These are phyloP conservation scores for Pleurotus giganteus DNA, from an alignment of 768 basidiomycete genomes.

Conservation along the genomic window DNA sequence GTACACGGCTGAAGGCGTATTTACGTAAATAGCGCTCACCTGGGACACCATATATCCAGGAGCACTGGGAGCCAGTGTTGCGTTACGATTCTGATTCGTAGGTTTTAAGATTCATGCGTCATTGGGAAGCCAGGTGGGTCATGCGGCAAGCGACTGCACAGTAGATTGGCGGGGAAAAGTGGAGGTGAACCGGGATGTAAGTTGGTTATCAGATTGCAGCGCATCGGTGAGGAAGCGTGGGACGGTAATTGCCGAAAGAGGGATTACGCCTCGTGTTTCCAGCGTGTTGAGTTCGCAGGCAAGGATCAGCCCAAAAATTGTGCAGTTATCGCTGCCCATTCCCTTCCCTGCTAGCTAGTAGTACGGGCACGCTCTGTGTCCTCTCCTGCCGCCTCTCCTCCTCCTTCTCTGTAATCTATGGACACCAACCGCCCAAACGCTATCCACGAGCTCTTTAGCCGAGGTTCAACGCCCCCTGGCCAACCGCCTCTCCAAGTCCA, in stretches of 20 bases:
- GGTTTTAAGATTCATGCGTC: too few relatives aligned
- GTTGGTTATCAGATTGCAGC: constrained; percentile 4
- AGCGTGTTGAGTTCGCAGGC: constrained; percentile 32
- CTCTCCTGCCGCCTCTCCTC: background rate
- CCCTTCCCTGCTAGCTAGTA: constrained; percentile 7
- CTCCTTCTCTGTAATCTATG: constrained; percentile 26
- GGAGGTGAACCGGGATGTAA: constrained; percentile 12
- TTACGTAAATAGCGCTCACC: too few relatives aligned
- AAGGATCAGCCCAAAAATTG: constrained; percentile 19
- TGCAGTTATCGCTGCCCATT: constrained; percentile 5
- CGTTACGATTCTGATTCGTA: too few relatives aligned
- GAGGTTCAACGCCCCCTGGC: constrained; percentile 50
- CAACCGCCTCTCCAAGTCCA: constrained; percentile 32
- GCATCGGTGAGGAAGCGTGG: constrained; percentile 10
- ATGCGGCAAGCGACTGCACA: too few relatives aligned
- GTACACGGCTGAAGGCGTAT: background rate
- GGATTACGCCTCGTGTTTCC: constrained; percentile 41
- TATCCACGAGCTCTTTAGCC: constrained; percentile 51
- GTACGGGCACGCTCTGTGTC: background rate
- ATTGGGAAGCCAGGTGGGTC: too few relatives aligned
- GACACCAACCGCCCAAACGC: constrained; percentile 37
- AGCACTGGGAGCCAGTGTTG: too few relatives aligned
- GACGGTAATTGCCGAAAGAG: constrained; percentile 29
- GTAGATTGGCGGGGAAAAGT: too few relatives aligned
- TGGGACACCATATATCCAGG: too few relatives aligned